Evolutionary conservation across 192 early-diverging fungal genomes (phyloP).

Genomic region (Oehlia diaphana): DNA sequence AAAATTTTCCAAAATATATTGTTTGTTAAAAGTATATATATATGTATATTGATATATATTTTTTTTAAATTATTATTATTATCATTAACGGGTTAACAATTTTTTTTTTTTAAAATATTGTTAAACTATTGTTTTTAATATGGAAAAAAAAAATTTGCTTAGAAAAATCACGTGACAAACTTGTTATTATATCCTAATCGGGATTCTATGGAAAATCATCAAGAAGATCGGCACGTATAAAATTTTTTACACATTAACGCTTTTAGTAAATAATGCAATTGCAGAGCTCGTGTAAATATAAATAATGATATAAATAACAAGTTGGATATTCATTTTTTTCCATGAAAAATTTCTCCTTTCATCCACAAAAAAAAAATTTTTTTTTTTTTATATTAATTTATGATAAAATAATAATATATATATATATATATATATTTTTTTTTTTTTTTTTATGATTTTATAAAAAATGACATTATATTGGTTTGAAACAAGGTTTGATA

Average conservation of each 20-base stretch:
- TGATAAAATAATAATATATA: background rate
- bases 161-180: background rate
- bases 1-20: too few relatives aligned
- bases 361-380: background rate
- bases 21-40: too few relatives aligned
- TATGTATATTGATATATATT: too few relatives aligned
- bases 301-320: background rate
- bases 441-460: background rate
- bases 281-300: background rate
- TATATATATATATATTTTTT: too few relatives aligned
- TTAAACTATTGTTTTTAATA: too few relatives aligned
- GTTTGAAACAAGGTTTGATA: background rate
- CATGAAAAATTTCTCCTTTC: background rate
- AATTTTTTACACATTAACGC: background rate
- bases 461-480: background rate
- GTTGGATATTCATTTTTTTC: background rate
- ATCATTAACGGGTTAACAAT: too few relatives aligned
- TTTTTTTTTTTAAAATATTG: too few relatives aligned
- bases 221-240: background rate
- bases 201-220: background rate
- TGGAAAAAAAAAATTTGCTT: too few relatives aligned
- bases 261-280: constrained; percentile 1
- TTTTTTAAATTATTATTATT: too few relatives aligned
- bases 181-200: background rate
- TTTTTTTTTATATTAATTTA: background rate